These are phyloP conservation scores for Termitomyces sp. DNA, from an alignment of 768 basidiomycete species.

Conservation along the genomic window DNA sequence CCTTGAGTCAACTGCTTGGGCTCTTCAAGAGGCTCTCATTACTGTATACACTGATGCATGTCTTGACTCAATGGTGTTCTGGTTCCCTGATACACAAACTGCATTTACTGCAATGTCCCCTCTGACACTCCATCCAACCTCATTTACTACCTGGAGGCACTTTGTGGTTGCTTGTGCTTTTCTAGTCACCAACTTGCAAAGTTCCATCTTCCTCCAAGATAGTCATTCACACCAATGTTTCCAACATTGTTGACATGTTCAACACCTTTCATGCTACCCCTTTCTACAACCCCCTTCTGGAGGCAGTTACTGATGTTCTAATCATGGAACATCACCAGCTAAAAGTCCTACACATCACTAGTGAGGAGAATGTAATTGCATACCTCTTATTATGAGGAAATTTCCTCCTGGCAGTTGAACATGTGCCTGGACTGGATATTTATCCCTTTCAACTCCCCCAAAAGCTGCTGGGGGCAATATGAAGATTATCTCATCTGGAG, in stretches of 20 bases:
- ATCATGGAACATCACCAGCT: not conserved
- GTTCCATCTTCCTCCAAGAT: not conserved
- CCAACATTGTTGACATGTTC: constrained; percentile 24
- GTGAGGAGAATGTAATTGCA: not conserved
- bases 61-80: not conserved
- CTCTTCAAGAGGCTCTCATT: constrained; percentile 6
- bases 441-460: not conserved
- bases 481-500: not conserved
- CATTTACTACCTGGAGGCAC: constrained; percentile 24
- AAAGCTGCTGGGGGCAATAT: not conserved
- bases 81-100: no score
- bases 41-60: constrained; percentile 9
- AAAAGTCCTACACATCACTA: not conserved
- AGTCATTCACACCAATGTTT: constrained; percentile 23
- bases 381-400: not conserved
- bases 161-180: constrained; percentile 14
- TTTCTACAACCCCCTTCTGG: constrained; percentile 21
- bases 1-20: constrained; percentile 15
- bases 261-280: constrained; percentile 16
- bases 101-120: constrained; percentile 7
- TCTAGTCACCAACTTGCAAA: not conserved
- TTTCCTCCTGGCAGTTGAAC: not conserved
- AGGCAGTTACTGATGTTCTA: not conserved
- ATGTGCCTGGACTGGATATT: not conserved
- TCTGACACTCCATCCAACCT: not conserved